Conservation (phyloP, 1,139 yeast species). For the Entelexis paramagnoliae region DNA sequence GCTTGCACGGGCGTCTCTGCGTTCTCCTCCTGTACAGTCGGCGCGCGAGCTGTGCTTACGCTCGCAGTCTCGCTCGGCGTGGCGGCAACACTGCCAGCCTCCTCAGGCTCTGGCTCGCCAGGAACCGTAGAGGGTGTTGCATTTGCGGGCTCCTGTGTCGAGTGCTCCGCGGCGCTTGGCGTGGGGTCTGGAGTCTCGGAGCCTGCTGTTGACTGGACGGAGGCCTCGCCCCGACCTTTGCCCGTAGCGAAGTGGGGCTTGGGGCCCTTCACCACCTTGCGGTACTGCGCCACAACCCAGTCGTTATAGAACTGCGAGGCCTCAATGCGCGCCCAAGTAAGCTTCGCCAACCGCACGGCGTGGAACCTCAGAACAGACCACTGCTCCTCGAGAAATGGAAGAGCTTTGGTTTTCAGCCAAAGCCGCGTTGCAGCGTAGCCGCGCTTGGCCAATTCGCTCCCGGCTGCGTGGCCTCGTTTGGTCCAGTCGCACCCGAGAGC, state of each 20-base stretch:
- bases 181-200: background rate
- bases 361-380: background rate
- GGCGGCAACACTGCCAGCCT: background rate
- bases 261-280: background rate
- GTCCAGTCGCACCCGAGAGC: background rate
- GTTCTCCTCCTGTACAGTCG: background rate
- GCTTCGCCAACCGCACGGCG: background rate
- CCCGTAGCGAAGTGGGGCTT: background rate
- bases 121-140: background rate
- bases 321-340: slow-evolving; percentile 4
- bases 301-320: slow-evolving; percentile 1
- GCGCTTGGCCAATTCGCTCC: background rate
- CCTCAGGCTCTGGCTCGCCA: background rate
- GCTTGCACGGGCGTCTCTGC: background rate
- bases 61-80: background rate
- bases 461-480: background rate
- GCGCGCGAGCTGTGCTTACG: background rate
- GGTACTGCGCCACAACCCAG: slow-evolving; percentile 8
- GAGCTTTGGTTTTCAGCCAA: background rate
- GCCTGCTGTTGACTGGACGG: background rate
- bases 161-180: background rate
- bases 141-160: background rate
- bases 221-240: background rate
- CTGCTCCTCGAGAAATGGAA: background rate
- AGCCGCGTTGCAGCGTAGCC: background rate